These are phyloP conservation scores for Geotrichum carabidarum DNA, from an alignment of 1,139 yeast species.

Conservation along the genomic window DNA sequence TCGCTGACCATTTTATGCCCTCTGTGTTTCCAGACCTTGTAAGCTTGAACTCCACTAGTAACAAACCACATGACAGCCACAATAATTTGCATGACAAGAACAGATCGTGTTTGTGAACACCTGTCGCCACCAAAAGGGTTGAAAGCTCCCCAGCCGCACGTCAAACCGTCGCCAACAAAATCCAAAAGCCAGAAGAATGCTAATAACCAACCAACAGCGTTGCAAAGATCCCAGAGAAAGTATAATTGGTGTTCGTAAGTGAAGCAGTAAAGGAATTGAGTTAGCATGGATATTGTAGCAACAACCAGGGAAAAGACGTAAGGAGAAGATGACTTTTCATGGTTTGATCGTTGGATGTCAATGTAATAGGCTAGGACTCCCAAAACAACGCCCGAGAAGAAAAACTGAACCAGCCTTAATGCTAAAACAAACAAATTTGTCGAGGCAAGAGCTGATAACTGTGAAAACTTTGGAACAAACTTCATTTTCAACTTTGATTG, in stretches of 20 bases:
- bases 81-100: conserved; percentile 31
- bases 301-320: conserved; percentile 31
- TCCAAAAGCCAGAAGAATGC: conserved; percentile 34
- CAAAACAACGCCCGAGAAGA: conserved; percentile 34
- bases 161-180: conserved; percentile 22
- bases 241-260: conserved; percentile 26
- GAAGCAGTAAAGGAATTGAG: conserved; percentile 34
- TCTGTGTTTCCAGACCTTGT: conserved; percentile 12
- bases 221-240: conserved; percentile 31
- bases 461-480: conserved; percentile 4
- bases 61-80: conserved; percentile 31
- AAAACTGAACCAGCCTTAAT: conserved; percentile 33
- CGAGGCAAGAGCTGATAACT: conserved; percentile 25
- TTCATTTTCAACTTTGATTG: too few relatives aligned
- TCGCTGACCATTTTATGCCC: not conserved
- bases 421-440: conserved; percentile 31
- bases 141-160: conserved; percentile 33
- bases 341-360: conserved; percentile 23
- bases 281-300: conserved; percentile 28
- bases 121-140: conserved; percentile 34
- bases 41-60: conserved; percentile 24
- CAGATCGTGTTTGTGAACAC: conserved; percentile 34
- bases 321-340: conserved; percentile 30
- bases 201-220: conserved; percentile 30
- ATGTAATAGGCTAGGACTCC: conserved; percentile 35